These are phyloP conservation scores for Penicillium maclennaniae DNA, from an alignment of 495 filamentous ascomycete genomes.

Conservation along the genomic window DNA sequence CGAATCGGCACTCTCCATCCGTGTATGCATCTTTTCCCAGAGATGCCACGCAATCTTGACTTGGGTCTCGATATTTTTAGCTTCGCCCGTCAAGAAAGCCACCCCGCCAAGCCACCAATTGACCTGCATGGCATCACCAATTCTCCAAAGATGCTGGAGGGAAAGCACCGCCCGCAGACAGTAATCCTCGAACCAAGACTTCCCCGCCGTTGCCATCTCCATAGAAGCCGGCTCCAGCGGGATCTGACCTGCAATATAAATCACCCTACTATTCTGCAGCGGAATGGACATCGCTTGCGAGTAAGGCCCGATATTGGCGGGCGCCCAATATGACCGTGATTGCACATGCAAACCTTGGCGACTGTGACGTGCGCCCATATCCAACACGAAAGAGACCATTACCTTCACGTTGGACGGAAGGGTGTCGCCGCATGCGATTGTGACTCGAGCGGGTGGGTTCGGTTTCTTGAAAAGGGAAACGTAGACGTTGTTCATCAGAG, in stretches of 20 bases:
- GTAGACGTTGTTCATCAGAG: conserved; percentile 69
- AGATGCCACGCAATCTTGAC: conserved; percentile 42
- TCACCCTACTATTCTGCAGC: conserved; percentile 32
- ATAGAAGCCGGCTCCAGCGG: conserved; percentile 81
- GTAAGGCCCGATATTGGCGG: conserved; percentile 96
- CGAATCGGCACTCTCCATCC: conserved; percentile 25
- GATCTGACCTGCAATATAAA: conserved; percentile 84
- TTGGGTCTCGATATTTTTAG: conserved; percentile 25
- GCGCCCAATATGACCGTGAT: conserved; percentile 92
- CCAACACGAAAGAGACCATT: conserved; percentile 53
- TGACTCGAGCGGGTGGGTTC: conserved; percentile 81
- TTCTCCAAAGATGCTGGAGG: conserved; percentile 86
- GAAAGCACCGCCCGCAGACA: conserved; percentile 56
- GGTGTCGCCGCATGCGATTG: conserved; percentile 67
- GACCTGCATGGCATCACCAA: conserved; percentile 69
- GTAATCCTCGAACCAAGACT: conserved; percentile 32
- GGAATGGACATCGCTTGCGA: conserved; percentile 78
- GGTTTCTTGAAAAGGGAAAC: conserved; percentile 61
- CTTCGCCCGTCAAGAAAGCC: conserved; percentile 58
- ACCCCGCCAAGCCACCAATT: conserved; percentile 69
- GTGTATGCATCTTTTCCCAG: conserved; percentile 51
- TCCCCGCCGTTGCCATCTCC: conserved; percentile 37
- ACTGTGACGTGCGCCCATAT: conserved; percentile 27
- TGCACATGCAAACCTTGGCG: conserved; percentile 80
- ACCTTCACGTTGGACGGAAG: conserved; percentile 57